Conservation (phyloP, 2,329 filamentous ascomycete genomes). For the Colletotrichum gloeosporioides region DNA sequence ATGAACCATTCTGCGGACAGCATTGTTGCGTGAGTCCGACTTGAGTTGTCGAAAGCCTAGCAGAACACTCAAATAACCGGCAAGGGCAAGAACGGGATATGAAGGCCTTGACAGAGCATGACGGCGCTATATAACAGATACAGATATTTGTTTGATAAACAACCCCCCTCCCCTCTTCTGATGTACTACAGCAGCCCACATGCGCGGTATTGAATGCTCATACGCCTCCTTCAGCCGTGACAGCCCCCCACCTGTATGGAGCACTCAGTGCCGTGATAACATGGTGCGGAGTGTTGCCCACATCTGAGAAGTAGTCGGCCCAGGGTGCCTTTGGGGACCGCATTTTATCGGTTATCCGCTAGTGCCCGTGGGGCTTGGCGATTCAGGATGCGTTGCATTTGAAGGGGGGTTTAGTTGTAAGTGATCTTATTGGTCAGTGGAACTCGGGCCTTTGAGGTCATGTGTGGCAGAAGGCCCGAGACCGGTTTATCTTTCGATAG, state of each 20-base stretch:
- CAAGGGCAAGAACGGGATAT: neutral
- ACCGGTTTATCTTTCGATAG: neutral
- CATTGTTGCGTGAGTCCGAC: neutral
- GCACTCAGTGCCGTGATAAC: neutral
- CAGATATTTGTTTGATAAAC: neutral
- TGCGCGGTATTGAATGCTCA: neutral
- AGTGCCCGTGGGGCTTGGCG: neutral
- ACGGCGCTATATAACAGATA: neutral
- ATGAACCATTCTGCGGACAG: neutral
- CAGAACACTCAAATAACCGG: neutral
- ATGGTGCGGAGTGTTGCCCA: neutral
- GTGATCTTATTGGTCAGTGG: neutral
- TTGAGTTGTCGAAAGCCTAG: neutral
- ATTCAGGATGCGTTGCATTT: neutral
- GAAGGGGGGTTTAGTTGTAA: neutral
- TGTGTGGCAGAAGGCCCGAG: neutral
- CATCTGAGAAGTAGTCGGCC: neutral
- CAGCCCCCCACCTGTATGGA: neutral
- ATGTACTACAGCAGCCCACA: neutral
- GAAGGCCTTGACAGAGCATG: neutral
- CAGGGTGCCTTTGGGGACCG: neutral
- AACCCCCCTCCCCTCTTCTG: neutral
- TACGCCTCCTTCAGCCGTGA: neutral
- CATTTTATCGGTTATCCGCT: neutral
- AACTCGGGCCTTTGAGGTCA: neutral